Evolutionary conservation across 2,329 filamentous ascomycete species (phyloP).

Genomic region (Arthrinium phaeospermum): DNA sequence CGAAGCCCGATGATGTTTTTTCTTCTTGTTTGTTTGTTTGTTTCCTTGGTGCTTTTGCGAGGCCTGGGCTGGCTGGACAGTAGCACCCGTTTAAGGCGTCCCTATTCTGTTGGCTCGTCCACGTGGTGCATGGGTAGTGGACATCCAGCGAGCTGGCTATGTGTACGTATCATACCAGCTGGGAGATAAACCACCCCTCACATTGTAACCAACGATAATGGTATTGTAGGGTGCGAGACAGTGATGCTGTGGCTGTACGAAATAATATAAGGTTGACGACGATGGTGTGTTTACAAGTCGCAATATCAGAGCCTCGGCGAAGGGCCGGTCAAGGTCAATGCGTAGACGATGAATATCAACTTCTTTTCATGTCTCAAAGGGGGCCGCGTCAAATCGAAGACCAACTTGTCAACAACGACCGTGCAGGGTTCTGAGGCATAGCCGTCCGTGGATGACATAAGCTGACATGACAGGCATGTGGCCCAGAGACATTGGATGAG

Average conservation of each 20-base stretch:
- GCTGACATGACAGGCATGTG: constrained; percentile 15
- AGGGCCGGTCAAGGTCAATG: not conserved
- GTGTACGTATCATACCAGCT: not conserved
- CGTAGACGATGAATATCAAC: not conserved
- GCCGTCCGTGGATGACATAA: not conserved
- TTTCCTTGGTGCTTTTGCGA: not conserved
- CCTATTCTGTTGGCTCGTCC: not conserved
- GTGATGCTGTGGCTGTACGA: not conserved
- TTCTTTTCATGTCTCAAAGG: constrained; percentile 2
- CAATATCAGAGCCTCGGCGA: not conserved
- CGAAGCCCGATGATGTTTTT: not conserved
- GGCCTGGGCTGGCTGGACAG: not conserved
- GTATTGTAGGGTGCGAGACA: not conserved
- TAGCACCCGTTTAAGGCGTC: not conserved
- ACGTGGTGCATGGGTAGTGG: not conserved
- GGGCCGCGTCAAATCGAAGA: constrained; percentile 9
- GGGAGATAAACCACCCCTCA: not conserved
- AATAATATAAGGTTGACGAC: not conserved
- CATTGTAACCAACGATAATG: not conserved
- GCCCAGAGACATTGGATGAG: constrained; percentile 7
- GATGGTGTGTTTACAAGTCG: not conserved
- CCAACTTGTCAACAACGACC: constrained; percentile 4
- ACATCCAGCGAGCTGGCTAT: not conserved
- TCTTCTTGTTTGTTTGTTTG: not conserved
- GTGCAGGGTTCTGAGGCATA: not conserved